Evolutionary conservation across 2,329 filamentous ascomycete species (phyloP), one percentile per base, ranked within the genome.

Genomic region (Myriosclerotinia curreyana): DNA sequence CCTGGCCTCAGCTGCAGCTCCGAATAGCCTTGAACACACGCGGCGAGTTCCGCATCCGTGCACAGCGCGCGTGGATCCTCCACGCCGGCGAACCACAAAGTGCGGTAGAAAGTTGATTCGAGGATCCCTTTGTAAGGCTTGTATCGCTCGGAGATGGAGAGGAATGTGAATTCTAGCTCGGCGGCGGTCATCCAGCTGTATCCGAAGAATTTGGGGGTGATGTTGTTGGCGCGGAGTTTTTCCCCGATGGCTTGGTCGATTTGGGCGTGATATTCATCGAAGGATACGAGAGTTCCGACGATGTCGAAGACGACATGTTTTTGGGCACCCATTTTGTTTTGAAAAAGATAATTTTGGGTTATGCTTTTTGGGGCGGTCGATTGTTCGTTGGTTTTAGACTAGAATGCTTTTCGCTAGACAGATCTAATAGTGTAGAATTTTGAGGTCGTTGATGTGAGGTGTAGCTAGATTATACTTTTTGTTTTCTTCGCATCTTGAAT

Each of bases 301-400:
- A 84, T 77, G 69, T 81, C 79, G 66, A 81, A 81, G 42, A 81
- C 78, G 64, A 81, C 75, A 62, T 81, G 75, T 61, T 81, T 80
- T 46, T 60, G 34, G 22, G 3, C 15, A n/a, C 31, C 56, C 56
- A 60, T 60, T 4, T 14, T 40, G 31, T 20, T 1, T 25, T 12
- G n/a, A 6, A 17, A 17, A 8, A 11, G 14, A n/a, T n/a, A 20
- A 17, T 2, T 48, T 12, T 17, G 28, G 31, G 12, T 17, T 28
- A 14, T 40, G 7, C 9, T 31, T 9, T n/a, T 46, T 46, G 11
- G 6, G 17, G 14, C 17, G 7, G 8, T 38, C 12, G 0, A 17
- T 15, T 60, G 8, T 15, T 60, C 17, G 46, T 25, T 52, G 12
- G 20, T 1, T 31, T 3, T 1, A 7, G 12, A 22, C 1, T n/a